A percentile compares a stretch with the other conserved stretches of the same genome.
phyloP scores from a whole-genome alignment of 139 green algal species.

The Monoraphidium neglectum region DNA sequence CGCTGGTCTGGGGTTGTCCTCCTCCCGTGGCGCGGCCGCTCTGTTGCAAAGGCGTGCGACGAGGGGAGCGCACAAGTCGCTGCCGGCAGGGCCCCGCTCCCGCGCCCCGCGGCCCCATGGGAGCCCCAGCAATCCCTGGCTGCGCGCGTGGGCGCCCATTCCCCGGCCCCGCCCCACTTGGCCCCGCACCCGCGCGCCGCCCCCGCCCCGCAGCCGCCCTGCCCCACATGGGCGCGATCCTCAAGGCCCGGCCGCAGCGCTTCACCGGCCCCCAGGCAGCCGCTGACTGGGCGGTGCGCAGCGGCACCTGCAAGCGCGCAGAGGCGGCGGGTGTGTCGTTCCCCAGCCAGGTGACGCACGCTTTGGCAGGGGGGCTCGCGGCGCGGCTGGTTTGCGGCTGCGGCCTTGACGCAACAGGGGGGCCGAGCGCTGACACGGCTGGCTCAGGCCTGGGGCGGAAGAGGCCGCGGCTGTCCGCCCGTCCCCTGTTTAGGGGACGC shows the following conservation, averaged over 20 bases:
- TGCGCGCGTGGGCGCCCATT: too few relatives aligned
- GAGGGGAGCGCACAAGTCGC: not conserved
- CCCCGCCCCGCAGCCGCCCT: conserved; percentile 59
- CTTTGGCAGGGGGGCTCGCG: not conserved
- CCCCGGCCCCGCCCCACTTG: too few relatives aligned
- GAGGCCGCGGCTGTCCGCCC: too few relatives aligned
- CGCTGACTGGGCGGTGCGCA: conserved; percentile 64
- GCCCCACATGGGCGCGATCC: conserved; percentile 75
- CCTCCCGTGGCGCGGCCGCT: not conserved
- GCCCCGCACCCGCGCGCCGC: too few relatives aligned
- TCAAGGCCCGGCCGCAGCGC: conserved; percentile 52
- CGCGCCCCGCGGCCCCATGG: too few relatives aligned
- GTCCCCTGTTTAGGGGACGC: too few relatives aligned
- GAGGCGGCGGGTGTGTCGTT: conserved; percentile 70
- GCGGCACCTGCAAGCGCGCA: conserved; percentile 47
- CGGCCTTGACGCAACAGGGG: too few relatives aligned
- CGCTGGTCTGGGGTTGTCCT: not conserved
- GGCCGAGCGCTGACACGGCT: too few relatives aligned
- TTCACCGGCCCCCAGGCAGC: conserved; percentile 64
- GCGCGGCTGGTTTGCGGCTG: not conserved
- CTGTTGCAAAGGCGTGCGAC: not conserved
- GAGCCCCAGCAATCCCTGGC: too few relatives aligned
- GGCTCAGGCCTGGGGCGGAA: too few relatives aligned
- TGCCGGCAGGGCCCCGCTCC: too few relatives aligned
- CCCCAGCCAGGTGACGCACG: conserved; percentile 63